Evolutionary conservation across 139 green algal species (phyloP), one percentile per base, ranked within the genome.

Genomic region (Coelastrella sp.): DNA sequence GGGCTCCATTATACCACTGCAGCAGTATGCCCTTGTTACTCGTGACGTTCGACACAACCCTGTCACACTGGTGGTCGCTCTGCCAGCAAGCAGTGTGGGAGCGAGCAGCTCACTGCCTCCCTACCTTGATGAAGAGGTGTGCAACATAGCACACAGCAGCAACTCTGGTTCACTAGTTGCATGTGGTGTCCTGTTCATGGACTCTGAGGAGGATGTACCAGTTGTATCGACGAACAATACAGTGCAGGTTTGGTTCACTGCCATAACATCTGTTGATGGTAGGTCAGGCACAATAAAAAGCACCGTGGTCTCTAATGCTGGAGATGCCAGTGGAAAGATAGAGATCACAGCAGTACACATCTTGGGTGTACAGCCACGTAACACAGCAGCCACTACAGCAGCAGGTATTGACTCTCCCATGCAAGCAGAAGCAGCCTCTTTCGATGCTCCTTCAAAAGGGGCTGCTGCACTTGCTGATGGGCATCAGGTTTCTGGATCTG

Each of bases 181-280:
- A 7, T 87, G 82, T 25, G 82, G 82, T 8, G 10, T 78, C 3
- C 24, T 87, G 15, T 87, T 78, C 63, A 74, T 74, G 35, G 82
- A 87, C 82, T 74, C 58, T 7, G 63, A 78, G 6, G 9, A 15
- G 12, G 82, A 78, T 17, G 61, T 49, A 24, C 35, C 15, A 8
- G 49, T 27, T 10, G 63, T 87, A 24, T 63, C 35, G 22, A 35
- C 11, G 57, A 9, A 87, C 4, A 87, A 87, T 63, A 61, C 82
- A 65, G 63, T 87, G 25, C 82, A 87, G 63, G 63, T 78, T 9
- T 87, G 82, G 82, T 87, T 78, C 27, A 63, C 27, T 6, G 82
- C 82, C 7, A 19, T 65, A 14, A 78, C 82, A 8, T 27, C 82
- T 6, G 8, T 61, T 78, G 82, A 87, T 20, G 63, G 82, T 12